phyloP scores from a whole-genome alignment of 140 eudicot genomes.

The Oenanthe javanica region DNA sequence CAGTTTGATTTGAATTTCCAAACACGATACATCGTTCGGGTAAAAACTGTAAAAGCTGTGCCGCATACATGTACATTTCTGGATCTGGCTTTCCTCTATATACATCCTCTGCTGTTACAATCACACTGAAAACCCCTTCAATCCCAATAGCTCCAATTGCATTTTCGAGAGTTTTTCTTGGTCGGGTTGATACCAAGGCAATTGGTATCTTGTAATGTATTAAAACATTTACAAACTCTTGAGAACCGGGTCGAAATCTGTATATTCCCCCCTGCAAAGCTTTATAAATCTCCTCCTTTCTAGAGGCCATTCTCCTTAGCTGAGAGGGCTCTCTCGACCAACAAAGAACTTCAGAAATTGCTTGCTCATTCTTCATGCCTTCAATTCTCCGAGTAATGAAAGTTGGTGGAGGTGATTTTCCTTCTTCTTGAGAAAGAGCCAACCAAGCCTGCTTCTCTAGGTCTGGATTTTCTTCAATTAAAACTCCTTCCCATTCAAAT shows the following conservation, averaged over 20 bases:
- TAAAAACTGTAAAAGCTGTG: slow-evolving; percentile 59
- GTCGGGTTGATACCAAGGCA: slow-evolving; percentile 89
- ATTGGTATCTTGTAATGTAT: slow-evolving; percentile 75
- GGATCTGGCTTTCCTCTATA: slow-evolving; percentile 96
- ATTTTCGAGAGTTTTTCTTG: slow-evolving; percentile 55
- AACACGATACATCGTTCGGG: slow-evolving; percentile 94
- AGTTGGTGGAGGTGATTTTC: slow-evolving; percentile 62
- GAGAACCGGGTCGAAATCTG: slow-evolving; percentile 71
- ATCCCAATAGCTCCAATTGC: slow-evolving; percentile 67
- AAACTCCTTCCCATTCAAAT: slow-evolving; percentile 98
- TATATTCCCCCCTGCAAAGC: slow-evolving; percentile 66
- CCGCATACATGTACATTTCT: slow-evolving; percentile 87
- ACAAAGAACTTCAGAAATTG: slow-evolving; percentile 86
- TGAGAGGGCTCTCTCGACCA: slow-evolving; percentile 86
- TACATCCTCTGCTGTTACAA: slow-evolving; percentile 87
- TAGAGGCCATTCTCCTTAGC: slow-evolving; percentile 49
- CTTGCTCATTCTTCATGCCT: slow-evolving; percentile 98
- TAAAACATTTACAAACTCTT: slow-evolving; percentile 54
- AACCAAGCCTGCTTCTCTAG: slow-evolving; percentile 91
- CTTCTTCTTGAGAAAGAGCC: slow-evolving; percentile 72
- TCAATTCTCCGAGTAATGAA: slow-evolving; percentile 59
- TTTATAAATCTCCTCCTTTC: slow-evolving; percentile 78
- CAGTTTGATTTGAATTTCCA: slow-evolving; percentile 78
- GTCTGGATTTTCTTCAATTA: slow-evolving; percentile 75
- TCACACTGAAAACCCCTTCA: slow-evolving; percentile 61